Evolutionary conservation across 345 rosid species (phyloP).

Genomic region (Aurinia saxatilis): DNA sequence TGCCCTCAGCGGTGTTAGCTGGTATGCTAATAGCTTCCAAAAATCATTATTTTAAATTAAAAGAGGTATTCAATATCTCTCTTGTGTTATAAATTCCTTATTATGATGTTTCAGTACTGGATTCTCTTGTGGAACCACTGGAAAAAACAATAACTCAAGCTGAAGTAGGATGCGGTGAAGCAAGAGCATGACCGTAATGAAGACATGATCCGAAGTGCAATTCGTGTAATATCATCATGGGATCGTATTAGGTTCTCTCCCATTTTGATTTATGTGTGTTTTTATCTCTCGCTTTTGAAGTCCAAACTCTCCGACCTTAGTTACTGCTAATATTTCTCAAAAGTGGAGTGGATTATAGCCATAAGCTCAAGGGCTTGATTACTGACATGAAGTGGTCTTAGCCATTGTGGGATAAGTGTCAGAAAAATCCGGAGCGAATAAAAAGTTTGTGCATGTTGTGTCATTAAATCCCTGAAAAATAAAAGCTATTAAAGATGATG

Average conservation of each 20-base stretch:
- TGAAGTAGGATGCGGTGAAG: slow-evolving; percentile 97
- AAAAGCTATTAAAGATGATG: background rate
- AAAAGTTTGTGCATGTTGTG: slow-evolving; percentile 17
- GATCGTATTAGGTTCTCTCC: slow-evolving; percentile 67
- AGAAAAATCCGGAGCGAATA: slow-evolving; percentile 83
- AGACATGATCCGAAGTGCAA: slow-evolving; percentile 99
- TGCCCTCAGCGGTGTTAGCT: slow-evolving; percentile 88
- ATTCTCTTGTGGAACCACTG: slow-evolving; percentile 91
- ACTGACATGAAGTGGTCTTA: slow-evolving; percentile 62
- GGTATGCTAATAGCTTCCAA: slow-evolving; percentile 39
- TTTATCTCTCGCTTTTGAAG: background rate
- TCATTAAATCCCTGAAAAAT: background rate
- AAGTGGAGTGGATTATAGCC: slow-evolving; percentile 95
- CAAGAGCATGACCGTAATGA: slow-evolving; percentile 99
- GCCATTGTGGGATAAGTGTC: slow-evolving; percentile 63
- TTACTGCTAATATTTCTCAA: background rate
- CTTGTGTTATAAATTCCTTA: background rate
- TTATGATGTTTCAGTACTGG: slow-evolving; percentile 56
- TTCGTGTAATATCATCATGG: slow-evolving; percentile 84
- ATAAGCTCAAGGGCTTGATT: slow-evolving; percentile 79
- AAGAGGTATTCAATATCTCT: no score
- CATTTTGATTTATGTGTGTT: no score
- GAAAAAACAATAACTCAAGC: slow-evolving; percentile 93
- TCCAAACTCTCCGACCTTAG: background rate
- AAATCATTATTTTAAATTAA: background rate